These are phyloP conservation scores for Penicillium crustosum DNA, from an alignment of 2,329 filamentous ascomycete genomes.

Conservation along the genomic window DNA sequence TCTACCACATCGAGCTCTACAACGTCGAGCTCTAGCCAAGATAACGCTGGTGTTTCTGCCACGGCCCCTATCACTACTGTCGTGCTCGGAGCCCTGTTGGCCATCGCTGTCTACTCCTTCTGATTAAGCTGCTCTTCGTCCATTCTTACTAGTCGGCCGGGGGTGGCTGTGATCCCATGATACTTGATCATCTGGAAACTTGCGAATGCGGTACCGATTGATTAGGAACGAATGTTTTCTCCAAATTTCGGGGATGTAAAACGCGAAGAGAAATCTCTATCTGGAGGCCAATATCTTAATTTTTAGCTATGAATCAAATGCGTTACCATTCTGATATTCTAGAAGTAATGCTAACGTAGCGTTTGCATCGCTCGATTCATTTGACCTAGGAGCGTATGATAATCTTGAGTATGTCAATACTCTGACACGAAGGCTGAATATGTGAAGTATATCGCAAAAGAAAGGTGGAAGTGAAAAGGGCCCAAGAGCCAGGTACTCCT, in stretches of 20 bases:
- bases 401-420: not conserved
- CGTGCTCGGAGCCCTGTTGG: conserved; percentile 18
- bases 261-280: not conserved
- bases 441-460: not conserved
- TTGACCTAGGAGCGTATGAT: not conserved
- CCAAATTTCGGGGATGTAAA: not conserved
- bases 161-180: not conserved
- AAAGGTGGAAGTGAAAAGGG: not conserved
- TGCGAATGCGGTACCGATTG: not conserved
- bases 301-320: not conserved
- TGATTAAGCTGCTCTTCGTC: conserved; percentile 7
- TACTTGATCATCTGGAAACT: not conserved
- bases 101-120: conserved; percentile 16
- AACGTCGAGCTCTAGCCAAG: conserved; percentile 6
- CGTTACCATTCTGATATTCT: not conserved
- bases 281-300: not conserved
- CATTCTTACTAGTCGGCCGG: not conserved
- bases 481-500: not conserved
- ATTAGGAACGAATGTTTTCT: not conserved
- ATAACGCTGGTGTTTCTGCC: conserved; percentile 8
- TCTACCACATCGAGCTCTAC: no score
- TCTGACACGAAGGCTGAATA: not conserved
- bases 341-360: not conserved
- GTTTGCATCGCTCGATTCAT: not conserved
- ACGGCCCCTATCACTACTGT: conserved; percentile 10